phyloP scores from a whole-genome alignment of 2,329 filamentous ascomycete species.

The Aspergillus unguis region DNA sequence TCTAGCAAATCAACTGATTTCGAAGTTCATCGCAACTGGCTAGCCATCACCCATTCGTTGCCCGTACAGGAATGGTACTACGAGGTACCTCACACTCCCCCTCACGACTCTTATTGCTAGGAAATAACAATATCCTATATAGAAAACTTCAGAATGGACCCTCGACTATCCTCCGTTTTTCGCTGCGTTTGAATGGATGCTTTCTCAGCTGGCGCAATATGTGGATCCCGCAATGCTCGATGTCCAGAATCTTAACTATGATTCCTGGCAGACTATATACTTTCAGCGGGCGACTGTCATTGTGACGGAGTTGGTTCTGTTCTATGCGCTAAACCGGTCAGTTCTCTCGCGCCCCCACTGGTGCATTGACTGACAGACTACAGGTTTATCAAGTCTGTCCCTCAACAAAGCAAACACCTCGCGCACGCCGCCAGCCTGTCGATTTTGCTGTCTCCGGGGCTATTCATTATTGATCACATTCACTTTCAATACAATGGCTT shows the following conservation, averaged over 20 bases:
- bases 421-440: conserved; percentile 86
- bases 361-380: conserved; percentile 19
- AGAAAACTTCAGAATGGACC: conserved; percentile 97
- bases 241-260: conserved; percentile 76
- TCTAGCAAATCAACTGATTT: conserved; percentile 96
- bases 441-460: conserved; percentile 82
- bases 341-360: conserved; percentile 15
- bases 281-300: conserved; percentile 92
- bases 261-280: conserved; percentile 89
- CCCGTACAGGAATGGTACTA: conserved; percentile 90
- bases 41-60: conserved; percentile 88
- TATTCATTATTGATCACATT: conserved; percentile 96
- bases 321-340: conserved; percentile 76
- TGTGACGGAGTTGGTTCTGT: conserved; percentile 74
- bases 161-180: conserved; percentile 99
- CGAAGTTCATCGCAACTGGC: conserved; percentile 98
- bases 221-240: conserved; percentile 78
- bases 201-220: conserved; percentile 76
- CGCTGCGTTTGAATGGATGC: conserved; percentile 89
- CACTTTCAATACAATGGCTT: conserved; percentile 99
- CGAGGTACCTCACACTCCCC: conserved; percentile 54
- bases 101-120: not conserved
- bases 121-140: conserved; percentile 3
- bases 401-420: conserved; percentile 63
- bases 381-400: conserved; percentile 72